A percentile compares a stretch with the other conserved stretches of the same genome.
phyloP scores from a whole-genome alignment of 768 basidiomycete species.

The Paxillus ammoniavirescens region DNA sequence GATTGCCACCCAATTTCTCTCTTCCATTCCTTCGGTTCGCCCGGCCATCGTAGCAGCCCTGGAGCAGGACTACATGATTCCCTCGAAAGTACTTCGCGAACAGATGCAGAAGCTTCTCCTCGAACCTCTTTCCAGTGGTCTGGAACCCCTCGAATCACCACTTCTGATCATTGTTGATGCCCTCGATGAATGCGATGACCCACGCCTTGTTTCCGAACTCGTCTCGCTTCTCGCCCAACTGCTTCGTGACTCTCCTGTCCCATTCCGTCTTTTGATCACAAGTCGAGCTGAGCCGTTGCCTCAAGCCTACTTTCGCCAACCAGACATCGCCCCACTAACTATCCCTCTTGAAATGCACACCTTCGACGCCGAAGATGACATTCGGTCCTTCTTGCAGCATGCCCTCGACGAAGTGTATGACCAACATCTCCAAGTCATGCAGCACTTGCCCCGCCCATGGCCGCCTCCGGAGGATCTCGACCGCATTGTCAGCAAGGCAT shows the following conservation, averaged over 20 bases:
- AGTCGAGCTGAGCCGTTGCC: conserved; percentile 19
- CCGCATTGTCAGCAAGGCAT: conserved; percentile 15
- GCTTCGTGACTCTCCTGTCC: conserved; percentile 6
- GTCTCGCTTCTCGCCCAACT: conserved; percentile 21
- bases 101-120: conserved; percentile 28
- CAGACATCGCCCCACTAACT: conserved; percentile 9
- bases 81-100: conserved; percentile 27
- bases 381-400: conserved; percentile 18
- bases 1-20: conserved; percentile 30
- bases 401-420: conserved; percentile 16
- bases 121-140: conserved; percentile 15
- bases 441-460: conserved; percentile 18
- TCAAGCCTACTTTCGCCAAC: conserved; percentile 14
- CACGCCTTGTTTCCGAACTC: conserved; percentile 24
- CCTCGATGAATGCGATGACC: conserved; percentile 27
- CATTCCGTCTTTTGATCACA: conserved; percentile 24
- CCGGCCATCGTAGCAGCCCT: conserved; percentile 21
- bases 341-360: conserved; percentile 16
- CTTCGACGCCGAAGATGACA: conserved; percentile 21
- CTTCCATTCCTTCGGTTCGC: conserved; percentile 18
- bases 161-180: conserved; percentile 23
- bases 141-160: conserved; percentile 5
- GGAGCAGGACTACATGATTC: conserved; percentile 24
- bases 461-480: conserved; percentile 21
- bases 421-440: conserved; percentile 13